Conservation (phyloP, 2,329 filamentous ascomycete species). For the Furcasterigmium sp. region DNA sequence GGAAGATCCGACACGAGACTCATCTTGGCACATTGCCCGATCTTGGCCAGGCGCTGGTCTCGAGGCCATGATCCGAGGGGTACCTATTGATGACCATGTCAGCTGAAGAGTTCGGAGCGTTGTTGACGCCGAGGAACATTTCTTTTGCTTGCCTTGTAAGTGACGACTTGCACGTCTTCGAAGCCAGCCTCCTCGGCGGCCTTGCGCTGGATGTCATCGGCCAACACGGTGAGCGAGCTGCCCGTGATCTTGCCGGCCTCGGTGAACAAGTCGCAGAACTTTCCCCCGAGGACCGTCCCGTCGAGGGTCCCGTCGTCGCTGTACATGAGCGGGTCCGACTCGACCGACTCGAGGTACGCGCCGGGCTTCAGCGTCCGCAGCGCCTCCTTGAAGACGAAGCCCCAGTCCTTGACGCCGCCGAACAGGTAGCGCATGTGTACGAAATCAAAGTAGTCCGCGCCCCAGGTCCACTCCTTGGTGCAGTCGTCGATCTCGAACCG, state of each 20-base stretch:
- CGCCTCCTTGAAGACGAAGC: conserved; percentile 36
- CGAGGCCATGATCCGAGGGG: conserved; percentile 20
- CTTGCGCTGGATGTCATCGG: conserved; percentile 7
- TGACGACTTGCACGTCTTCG: conserved; percentile 5
- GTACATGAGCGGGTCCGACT: neutral
- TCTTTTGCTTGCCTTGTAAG: no score
- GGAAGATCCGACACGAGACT: neutral
- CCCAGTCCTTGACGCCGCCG: conserved; percentile 51
- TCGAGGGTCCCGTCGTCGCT: conserved; percentile 7
- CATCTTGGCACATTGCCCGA: neutral
- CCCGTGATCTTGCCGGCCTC: conserved; percentile 6
- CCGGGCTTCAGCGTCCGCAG: conserved; percentile 9
- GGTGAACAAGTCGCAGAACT: conserved; percentile 9
- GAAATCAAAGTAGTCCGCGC: conserved; percentile 49
- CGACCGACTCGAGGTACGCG: conserved; percentile 10
- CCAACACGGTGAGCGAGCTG: conserved; percentile 1
- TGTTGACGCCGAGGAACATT: no score
- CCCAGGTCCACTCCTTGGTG: conserved; percentile 43
- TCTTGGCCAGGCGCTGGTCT: conserved; percentile 18
- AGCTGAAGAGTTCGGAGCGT: no score
- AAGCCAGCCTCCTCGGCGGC: conserved; percentile 9
- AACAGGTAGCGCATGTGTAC: conserved; percentile 55
- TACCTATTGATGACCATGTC: no score
- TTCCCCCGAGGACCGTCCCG: neutral
- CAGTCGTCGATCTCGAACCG: conserved; percentile 38